A percentile compares a stretch with the other conserved stretches of the same genome.
These are phyloP conservation scores for Rhodofomes roseus DNA, from an alignment of 1,284 basidiomycete species.

Conservation along the genomic window DNA sequence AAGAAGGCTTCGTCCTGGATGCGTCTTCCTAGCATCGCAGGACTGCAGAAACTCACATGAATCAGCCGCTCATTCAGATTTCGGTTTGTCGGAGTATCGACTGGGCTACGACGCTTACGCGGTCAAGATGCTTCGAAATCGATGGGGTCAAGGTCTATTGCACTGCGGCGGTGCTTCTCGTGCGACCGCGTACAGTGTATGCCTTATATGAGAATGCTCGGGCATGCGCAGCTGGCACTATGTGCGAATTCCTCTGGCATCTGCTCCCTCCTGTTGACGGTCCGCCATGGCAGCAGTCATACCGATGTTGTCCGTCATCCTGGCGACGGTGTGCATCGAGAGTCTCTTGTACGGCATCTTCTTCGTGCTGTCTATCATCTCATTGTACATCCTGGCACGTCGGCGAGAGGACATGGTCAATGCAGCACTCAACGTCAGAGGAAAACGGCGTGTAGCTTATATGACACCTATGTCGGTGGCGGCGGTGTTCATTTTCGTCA, in stretches of 20 bases:
- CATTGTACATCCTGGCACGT: background rate
- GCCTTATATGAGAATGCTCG: background rate
- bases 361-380: background rate
- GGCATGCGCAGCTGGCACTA: background rate
- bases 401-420: background rate
- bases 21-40: background rate
- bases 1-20: background rate
- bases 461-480: background rate
- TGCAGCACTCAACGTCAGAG: background rate
- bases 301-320: background rate
- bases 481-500: background rate
- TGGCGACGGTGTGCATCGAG: background rate
- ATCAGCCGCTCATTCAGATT: background rate
- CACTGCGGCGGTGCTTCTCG: background rate
- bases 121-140: background rate
- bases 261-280: background rate
- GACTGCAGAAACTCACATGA: background rate
- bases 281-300: background rate
- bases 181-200: background rate
- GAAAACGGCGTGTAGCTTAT: background rate
- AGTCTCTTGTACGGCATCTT: constrained; percentile 1
- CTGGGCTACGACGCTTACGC: background rate
- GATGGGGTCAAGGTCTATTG: background rate
- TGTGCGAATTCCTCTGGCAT: background rate
- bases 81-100: background rate